phyloP scores from a whole-genome alignment of 1,139 yeast species.

The Zygoascus hellenicus region DNA sequence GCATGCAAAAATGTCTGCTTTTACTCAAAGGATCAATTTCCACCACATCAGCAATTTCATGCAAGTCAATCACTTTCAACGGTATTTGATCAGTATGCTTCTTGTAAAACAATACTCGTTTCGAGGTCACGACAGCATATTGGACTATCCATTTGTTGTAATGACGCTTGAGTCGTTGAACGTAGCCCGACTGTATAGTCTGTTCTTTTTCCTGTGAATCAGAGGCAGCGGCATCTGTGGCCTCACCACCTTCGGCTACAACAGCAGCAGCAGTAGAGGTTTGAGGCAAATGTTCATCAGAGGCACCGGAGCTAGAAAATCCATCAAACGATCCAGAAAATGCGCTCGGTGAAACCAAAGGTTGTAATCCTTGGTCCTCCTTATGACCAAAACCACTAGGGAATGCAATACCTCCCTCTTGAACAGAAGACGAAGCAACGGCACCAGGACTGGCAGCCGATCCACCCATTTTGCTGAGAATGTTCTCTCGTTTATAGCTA shows the following conservation, averaged over 20 bases:
- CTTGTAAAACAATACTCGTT: slow-evolving; percentile 41
- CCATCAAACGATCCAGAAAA: slow-evolving; percentile 5
- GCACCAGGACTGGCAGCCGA: background rate
- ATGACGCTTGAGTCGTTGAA: slow-evolving; percentile 39
- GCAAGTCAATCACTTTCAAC: slow-evolving; percentile 35
- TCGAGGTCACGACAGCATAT: slow-evolving; percentile 42
- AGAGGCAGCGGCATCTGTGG: background rate
- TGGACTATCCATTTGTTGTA: slow-evolving; percentile 47
- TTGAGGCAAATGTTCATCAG: slow-evolving; percentile 5
- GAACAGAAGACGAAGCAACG: background rate
- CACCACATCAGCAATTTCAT: slow-evolving; percentile 46
- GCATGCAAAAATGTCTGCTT: slow-evolving; percentile 43
- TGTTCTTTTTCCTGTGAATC: background rate
- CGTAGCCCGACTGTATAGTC: slow-evolving; percentile 33
- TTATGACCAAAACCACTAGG: slow-evolving; percentile 4
- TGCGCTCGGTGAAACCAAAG: slow-evolving; percentile 10
- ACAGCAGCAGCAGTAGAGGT: background rate
- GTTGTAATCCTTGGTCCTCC: background rate
- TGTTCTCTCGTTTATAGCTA: slow-evolving; percentile 23
- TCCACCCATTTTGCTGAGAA: background rate
- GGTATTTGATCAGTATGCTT: slow-evolving; percentile 23
- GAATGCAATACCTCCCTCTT: slow-evolving; percentile 7
- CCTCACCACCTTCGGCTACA: background rate
- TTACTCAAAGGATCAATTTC: slow-evolving; percentile 47
- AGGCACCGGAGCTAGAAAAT: slow-evolving; percentile 6